Evolutionary conservation across 179 eudicot species (phyloP).

Genomic region (Beta lomatogona): DNA sequence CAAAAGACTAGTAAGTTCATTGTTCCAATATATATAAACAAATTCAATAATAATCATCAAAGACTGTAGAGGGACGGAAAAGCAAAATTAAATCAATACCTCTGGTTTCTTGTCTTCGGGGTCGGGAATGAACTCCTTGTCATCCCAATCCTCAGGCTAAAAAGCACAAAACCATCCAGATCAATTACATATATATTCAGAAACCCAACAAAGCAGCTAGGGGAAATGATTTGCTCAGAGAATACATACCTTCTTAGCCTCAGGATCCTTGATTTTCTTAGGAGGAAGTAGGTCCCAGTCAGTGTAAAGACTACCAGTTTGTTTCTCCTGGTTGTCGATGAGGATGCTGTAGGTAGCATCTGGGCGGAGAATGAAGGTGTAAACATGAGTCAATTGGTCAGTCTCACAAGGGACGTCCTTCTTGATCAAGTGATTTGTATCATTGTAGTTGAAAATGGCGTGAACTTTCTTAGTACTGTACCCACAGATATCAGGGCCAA

Average conservation of each 20-base stretch:
- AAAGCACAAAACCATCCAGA: slow-evolving; percentile 22
- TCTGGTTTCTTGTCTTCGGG: slow-evolving; percentile 98
- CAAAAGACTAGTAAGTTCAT: slow-evolving; percentile 6
- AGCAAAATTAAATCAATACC: slow-evolving; percentile 35
- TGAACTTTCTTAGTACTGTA: slow-evolving; percentile 94
- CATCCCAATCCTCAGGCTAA: slow-evolving; percentile 99
- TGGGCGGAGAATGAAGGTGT: slow-evolving; percentile 87
- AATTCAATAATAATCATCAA: not conserved
- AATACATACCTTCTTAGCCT: slow-evolving; percentile 74
- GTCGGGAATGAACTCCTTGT: slow-evolving; percentile 83
- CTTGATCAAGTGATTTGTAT: slow-evolving; percentile 80
- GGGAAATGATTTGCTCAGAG: not conserved
- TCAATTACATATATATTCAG: not conserved
- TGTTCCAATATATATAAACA: not conserved
- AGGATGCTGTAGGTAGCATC: slow-evolving; percentile 95
- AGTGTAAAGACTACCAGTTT: slow-evolving; percentile 72
- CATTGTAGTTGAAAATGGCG: slow-evolving; percentile 80
- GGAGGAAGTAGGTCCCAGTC: slow-evolving; percentile 90
- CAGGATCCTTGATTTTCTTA: slow-evolving; percentile 88
- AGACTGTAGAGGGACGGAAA: not conserved
- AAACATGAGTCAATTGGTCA: slow-evolving; percentile 88
- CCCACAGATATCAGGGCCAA: slow-evolving; percentile 98
- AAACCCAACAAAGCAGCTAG: not conserved
- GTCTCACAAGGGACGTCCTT: slow-evolving; percentile 99
- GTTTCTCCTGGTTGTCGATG: slow-evolving; percentile 84